Percentiles rank a stretch among this genome's conserved stretches.
phyloP scores from a whole-genome alignment of 208 protist genomes.

The Leishmania tarentolae region DNA sequence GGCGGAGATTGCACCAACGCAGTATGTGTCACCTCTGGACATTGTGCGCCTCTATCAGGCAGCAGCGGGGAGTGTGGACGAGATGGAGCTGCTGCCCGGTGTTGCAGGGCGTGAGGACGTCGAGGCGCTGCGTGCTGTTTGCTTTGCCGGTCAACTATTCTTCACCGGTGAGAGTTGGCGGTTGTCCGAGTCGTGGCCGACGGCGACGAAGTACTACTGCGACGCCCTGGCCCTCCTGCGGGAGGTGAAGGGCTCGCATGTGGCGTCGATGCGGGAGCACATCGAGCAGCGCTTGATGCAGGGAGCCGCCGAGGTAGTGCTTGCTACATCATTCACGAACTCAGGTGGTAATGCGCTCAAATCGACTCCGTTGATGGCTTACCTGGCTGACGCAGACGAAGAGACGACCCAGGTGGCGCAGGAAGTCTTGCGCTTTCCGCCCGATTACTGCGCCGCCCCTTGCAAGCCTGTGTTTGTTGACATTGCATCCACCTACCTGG shows the following conservation, averaged over 20 bases:
- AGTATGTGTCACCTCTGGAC: conserved; percentile 84
- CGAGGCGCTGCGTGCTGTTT: conserved; percentile 45
- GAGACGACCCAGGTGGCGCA: conserved; percentile 51
- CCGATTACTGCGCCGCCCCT: conserved; percentile 74
- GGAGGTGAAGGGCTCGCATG: conserved; percentile 15
- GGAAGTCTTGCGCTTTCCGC: conserved; percentile 76
- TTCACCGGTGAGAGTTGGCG: conserved; percentile 80
- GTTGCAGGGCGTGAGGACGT: conserved; percentile 63
- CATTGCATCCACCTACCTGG: conserved; percentile 77
- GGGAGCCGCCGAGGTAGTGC: conserved; percentile 41
- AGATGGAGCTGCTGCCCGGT: conserved; percentile 85
- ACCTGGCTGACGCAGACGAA: conserved; percentile 45
- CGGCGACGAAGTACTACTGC: conserved; percentile 45
- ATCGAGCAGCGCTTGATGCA: conserved; percentile 48
- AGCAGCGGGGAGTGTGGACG: conserved; percentile 55
- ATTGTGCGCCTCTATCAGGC: conserved; percentile 83
- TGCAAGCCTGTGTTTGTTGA: conserved; percentile 89
- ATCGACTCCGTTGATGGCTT: conserved; percentile 1
- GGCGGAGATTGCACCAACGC: conserved; percentile 54
- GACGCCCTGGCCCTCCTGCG: conserved; percentile 50
- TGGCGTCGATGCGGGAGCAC: conserved; percentile 37
- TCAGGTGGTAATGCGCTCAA: not conserved
- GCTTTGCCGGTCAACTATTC: conserved; percentile 61
- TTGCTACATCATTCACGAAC: conserved; percentile 11
- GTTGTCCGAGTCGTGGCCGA: conserved; percentile 28